phyloP scores from a whole-genome alignment of 1,284 basidiomycete species.

The Ustilago curta region DNA sequence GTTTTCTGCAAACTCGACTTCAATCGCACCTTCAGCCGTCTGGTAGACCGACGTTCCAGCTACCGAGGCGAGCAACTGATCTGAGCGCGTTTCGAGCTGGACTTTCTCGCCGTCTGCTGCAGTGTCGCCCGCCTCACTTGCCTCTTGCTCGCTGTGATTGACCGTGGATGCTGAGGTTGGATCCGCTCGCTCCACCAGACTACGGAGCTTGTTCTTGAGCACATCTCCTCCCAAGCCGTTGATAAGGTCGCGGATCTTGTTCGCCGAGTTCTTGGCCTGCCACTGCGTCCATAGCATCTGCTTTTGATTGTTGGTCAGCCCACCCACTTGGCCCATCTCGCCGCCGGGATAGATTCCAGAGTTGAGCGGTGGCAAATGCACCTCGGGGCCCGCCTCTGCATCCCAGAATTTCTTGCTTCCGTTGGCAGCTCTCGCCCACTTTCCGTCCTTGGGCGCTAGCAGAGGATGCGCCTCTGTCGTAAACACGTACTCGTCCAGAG shows the following conservation, averaged over 20 bases:
- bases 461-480: constrained; percentile 71
- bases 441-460: constrained; percentile 57
- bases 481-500: constrained; percentile 74
- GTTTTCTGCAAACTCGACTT: constrained; percentile 27
- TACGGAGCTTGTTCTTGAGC: constrained; percentile 41
- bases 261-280: constrained; percentile 34
- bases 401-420: constrained; percentile 60
- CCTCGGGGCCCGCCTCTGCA: constrained; percentile 12
- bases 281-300: constrained; percentile 47
- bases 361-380: constrained; percentile 32
- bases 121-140: too few relatives aligned
- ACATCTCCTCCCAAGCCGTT: constrained; percentile 37
- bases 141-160: neutral
- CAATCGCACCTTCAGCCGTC: constrained; percentile 19
- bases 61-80: constrained; percentile 19
- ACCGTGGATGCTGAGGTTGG: neutral
- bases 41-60: constrained; percentile 30
- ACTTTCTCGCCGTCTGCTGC: neutral
- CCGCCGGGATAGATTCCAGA: constrained; percentile 57
- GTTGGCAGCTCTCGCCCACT: constrained; percentile 51
- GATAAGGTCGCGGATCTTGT: constrained; percentile 38
- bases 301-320: constrained; percentile 64
- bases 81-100: neutral
- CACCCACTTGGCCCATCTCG: constrained; percentile 54
- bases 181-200: constrained; percentile 28